Base-by-base conservation (phyloP, 495 filamentous ascomycete genomes). In the Hypoxylon intermedium region DNA sequence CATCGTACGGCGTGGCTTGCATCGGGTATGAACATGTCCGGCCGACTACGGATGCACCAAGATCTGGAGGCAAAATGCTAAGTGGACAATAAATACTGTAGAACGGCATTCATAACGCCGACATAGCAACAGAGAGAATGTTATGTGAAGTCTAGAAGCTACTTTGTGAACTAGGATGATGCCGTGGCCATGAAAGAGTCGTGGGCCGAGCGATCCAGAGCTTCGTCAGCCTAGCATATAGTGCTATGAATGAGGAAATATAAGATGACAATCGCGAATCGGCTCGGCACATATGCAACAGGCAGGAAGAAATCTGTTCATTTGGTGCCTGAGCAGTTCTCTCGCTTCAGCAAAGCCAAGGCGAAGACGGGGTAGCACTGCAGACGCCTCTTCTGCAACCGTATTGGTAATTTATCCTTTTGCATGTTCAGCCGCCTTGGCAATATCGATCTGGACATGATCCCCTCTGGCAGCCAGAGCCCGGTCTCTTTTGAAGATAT, bases 391-490 rank as follows among this genome's bases (percentile, higher is more conserved):
- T 42, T 13, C 23, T 41, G 23, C 54, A 21, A 9, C 9, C 13
- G 12, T 52, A 54, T 56, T 44, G 43, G 38, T 59, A 64, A 70
- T 70, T 70, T 70, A 67, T 55, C 64, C 67, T 46, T 11, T 58
- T 59, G 63, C 56, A 67, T 61, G 60, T 65, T 70, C 67, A 70
- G 67, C 67, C 67, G 63, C 54, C 67, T 67, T 70, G 67, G 67
- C 67, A 59, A 49, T 46, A 43, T n/a, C n/a, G n/a, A n/a, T n/a
- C n/a, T n/a, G n/a, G 41, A 52, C 19, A 37, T 52, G 18, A 42
- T 71, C 15, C 67, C 67, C 21, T 26, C 62, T 18, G 47, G 55
- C 18, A 59, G 50, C 19, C 41, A 54, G 37, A 59, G 50, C 19
- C 41, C 51, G 37, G 60, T 43, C 31, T 62, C 60, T 3, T 71